Base-by-base conservation (phyloP, 306 rosid species). In the Vigna unguiculata region DNA sequence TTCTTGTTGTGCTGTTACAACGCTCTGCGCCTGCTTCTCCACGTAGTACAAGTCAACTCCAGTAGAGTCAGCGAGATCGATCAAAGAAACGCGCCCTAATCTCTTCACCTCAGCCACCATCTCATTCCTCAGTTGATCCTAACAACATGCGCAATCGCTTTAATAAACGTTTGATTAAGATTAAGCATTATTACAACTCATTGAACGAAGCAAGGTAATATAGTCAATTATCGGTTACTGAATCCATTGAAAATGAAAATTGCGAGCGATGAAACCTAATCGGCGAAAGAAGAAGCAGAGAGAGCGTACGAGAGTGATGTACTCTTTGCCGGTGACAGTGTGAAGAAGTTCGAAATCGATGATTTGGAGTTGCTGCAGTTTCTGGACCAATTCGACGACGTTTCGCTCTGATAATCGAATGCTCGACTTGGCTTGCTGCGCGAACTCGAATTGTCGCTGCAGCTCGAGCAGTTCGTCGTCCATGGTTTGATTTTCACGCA, bases 331-430 rank as follows among this genome's bases (percentile, higher is more conserved):
- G 79, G 98, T 85, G 69, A 87, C 93, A 32, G 98, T 92, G 87
- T 92, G 93, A 54, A 92, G 97, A 48, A 95, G 98, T 30, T 95
- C 93, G 88, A 92, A 95, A 87, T 95, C 97, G 81, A 95, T 90
- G 82, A 95, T 90, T 55, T 81, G 88, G 65, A 96, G 99, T 81
- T 96, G 91, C 60, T 91, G 99, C 64, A 96, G 91, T 82, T 92
- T 96, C 36, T 92, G 97, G 77, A 96, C 88, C 78, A 96, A 89
- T 85, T 96, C 99, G 80, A 96, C 98, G 75, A 96, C 96, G 84
- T 96, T 96, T 81, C 99, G 88, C 47, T 96, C 98, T 75, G 99
- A 96, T 75, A 96, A 86, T 46, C 97, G 91, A 67, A 92, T 82
- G 88, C 91, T 96, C 5, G 99, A 96, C 76, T 96, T 92, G 10